Evolutionary conservation across 345 rosid genomes (phyloP), one percentile per base, ranked within the genome.

Genomic region (Cardiospermum halicacabum): DNA sequence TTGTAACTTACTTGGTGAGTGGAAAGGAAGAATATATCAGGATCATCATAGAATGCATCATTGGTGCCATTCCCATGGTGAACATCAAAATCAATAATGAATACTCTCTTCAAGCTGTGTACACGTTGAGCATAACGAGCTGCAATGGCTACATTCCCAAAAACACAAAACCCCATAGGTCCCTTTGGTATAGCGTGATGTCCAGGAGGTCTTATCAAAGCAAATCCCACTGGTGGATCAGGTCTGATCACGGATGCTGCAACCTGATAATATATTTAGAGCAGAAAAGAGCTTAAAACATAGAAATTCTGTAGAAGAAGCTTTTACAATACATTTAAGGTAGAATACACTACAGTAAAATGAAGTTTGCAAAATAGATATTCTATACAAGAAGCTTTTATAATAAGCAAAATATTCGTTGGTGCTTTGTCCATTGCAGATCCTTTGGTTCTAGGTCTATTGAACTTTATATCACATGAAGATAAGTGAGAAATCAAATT

Each of bases 61-160:
- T 85, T 88, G 28, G 94, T 90, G 22, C 98, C 97, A 77, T 93
- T 93, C 64, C 98, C 97, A 54, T 93, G 97, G 78, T 90, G 98
- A 80, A 93, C 96, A 77, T 93, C 94, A 32, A 93, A 93, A 84
- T 93, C 97, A 71, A 90, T 84, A 64, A 93, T 84, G 62, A 90
- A 85, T 39, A 88, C 80, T 1, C 92, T 85, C 70, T 80, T 84
- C 60, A 90, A 73, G 62, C 92, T 82, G 74, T 88, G 90, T 37
- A 70, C 73, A 3, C 69, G 84, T 67, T 93, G 97, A 21, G 90
- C 96, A 76, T 93, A 80, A 57, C 94, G 96, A 75, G 97, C 98
- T 70, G 98, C 97, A 36, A 93, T 81, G 30, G 97, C 96, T 56
- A 89, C 86, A 61, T 93, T 93, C 18, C 97, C 96, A 55, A 93